These are phyloP conservation scores for Myxozyma mucilagina DNA, from an alignment of 805 yeast species.

Conservation along the genomic window DNA sequence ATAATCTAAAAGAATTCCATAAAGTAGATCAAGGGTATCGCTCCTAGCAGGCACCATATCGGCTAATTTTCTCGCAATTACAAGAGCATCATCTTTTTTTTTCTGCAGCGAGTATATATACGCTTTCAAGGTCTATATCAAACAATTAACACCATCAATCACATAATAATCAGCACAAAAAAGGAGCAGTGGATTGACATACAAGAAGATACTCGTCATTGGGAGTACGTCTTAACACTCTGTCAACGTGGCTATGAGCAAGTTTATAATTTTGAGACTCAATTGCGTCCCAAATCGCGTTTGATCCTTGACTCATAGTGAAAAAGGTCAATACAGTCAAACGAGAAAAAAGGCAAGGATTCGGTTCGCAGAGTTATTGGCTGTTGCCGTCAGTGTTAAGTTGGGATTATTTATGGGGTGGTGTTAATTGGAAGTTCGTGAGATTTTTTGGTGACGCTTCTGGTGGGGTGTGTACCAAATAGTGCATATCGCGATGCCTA, in stretches of 20 bases:
- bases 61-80: conserved; percentile 15
- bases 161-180: no score
- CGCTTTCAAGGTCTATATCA: conserved; percentile 21
- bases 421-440: no score
- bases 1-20: conserved; percentile 20
- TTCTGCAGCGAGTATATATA: conserved; percentile 26
- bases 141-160: neutral
- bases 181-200: neutral
- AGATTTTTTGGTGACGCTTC: neutral
- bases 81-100: conserved; percentile 22
- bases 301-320: conserved; percentile 8
- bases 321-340: neutral
- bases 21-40: conserved; percentile 24
- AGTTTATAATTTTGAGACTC: conserved; percentile 31
- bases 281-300: conserved; percentile 30
- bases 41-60: conserved; percentile 15
- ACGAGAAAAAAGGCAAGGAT: no score
- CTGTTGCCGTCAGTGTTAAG: no score
- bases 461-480: neutral
- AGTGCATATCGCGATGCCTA: no score
- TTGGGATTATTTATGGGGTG: no score
- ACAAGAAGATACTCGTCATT: conserved; percentile 25
- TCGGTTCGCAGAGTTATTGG: no score
- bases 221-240: conserved; percentile 29
- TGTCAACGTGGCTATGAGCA: conserved; percentile 25